phyloP scores from a whole-genome alignment of 805 yeast species.

The Sugiyamaella floridensis region DNA sequence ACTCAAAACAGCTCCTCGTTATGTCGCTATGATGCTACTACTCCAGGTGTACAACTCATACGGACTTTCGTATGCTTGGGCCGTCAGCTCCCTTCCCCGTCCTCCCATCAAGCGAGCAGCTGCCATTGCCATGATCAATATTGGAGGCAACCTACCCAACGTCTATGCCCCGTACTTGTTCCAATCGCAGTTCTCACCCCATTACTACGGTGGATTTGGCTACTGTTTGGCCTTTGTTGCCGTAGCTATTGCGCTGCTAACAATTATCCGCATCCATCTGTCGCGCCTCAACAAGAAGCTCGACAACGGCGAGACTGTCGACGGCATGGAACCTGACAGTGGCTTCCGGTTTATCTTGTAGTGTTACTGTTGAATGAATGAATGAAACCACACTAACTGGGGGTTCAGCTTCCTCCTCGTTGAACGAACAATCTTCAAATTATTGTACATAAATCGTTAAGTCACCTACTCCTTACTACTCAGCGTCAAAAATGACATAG shows the following conservation, averaged over 20 bases:
- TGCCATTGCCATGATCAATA: conserved; percentile 49
- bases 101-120: conserved; percentile 53
- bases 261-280: conserved; percentile 13
- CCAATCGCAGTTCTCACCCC: conserved; percentile 19
- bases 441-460: not conserved
- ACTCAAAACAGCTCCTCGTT: conserved; percentile 49
- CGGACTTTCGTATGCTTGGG: conserved; percentile 10
- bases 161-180: conserved; percentile 24
- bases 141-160: conserved; percentile 25
- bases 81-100: conserved; percentile 35
- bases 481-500: conserved; percentile 69
- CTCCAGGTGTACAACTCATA: conserved; percentile 39
- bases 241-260: conserved; percentile 12
- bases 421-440: not conserved
- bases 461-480: conserved; percentile 20
- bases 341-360: conserved; percentile 22
- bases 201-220: conserved; percentile 24
- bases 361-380: not conserved
- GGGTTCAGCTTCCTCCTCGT: no score
- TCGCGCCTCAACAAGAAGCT: conserved; percentile 18
- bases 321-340: conserved; percentile 24
- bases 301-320: conserved; percentile 21
- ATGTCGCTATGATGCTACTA: conserved; percentile 54
- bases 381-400: no score
- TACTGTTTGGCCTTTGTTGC: conserved; percentile 19